Base-by-base conservation (phyloP, 140 eudicot species). In the Bidens hawaiensis region DNA sequence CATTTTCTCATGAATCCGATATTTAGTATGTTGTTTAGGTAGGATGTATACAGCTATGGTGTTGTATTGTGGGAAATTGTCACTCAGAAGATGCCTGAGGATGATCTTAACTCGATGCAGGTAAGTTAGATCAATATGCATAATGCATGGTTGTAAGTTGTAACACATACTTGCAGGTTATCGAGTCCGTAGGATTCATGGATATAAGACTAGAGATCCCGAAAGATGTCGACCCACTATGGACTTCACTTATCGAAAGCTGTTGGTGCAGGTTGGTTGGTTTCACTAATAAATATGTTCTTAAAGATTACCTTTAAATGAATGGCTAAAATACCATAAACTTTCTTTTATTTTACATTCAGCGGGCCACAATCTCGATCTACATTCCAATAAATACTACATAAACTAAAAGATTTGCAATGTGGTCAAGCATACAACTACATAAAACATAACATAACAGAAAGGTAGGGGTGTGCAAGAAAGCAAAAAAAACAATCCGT, bases 111-210 rank as follows among this genome's bases (percentile, higher is more conserved):
- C 62, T 70, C 91, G 1, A 84, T 87, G 96, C 98, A 91, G 98
- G 98, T 87, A 70, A 38, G n/a, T n/a, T n/a, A n/a, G n/a, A n/a
- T n/a, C n/a, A n/a, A n/a, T n/a, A n/a, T n/a, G n/a, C n/a, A n/a
- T n/a, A n/a, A n/a, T n/a, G n/a, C n/a, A n/a, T n/a, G n/a, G n/a
- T n/a, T n/a, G n/a, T n/a, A n/a, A n/a, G n/a, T n/a, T n/a, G n/a
- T n/a, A n/a, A n/a, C n/a, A 25, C 34, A 31, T 18, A 5, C 23
- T 45, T 41, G 36, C 69, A 90, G 96, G 91, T 90, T 33, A 82
- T 87, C 34, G 98, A 83, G 64, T 89, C 94, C 0, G 96, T 90
- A 22, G 96, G 96, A 26, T 87, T 87, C 75, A 90, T 90, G 96
- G 71, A 87, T 73, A 76, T 75, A 62, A 76, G 85, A 42, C 77